These are phyloP conservation scores for Populus nigra DNA, from an alignment of 345 rosid genomes.

Conservation along the genomic window DNA sequence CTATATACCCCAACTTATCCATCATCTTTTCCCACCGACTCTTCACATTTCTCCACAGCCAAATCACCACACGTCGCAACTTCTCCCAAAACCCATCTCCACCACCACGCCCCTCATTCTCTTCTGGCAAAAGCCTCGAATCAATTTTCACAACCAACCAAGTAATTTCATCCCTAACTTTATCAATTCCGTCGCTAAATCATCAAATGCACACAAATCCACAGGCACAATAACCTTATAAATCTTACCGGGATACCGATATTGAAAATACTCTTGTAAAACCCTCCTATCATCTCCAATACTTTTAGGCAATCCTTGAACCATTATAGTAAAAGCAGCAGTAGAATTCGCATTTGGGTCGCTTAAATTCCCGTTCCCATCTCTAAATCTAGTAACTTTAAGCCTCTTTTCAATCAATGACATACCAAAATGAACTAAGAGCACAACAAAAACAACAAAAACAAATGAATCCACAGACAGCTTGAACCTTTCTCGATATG, in stretches of 20 bases:
- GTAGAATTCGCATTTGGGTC: conserved; percentile 59
- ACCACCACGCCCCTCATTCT: conserved; percentile 31
- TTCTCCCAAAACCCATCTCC: conserved; percentile 28
- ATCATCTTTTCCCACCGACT: conserved; percentile 40
- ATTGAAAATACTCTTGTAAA: conserved; percentile 66
- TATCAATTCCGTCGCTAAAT: conserved; percentile 72
- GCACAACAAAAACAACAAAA: conserved; percentile 59
- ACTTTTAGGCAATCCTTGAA: conserved; percentile 86
- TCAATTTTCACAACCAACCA: conserved; percentile 88
- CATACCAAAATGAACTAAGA: conserved; percentile 67
- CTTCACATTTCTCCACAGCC: conserved; percentile 42
- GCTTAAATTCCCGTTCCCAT: conserved; percentile 86
- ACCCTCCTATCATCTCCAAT: conserved; percentile 62
- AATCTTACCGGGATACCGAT: conserved; percentile 80
- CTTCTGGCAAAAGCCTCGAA: conserved; percentile 62
- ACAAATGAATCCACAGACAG: conserved; percentile 80
- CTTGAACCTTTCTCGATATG: conserved; percentile 79
- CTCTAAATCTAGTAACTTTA: conserved; percentile 85
- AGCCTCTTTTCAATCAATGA: conserved; percentile 61
- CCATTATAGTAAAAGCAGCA: conserved; percentile 81
- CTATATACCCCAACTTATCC: conserved; percentile 58
- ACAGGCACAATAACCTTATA: conserved; percentile 75
- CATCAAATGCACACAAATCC: conserved; percentile 96
- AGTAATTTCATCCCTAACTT: conserved; percentile 80
- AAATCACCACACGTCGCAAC: conserved; percentile 17